phyloP scores from a whole-genome alignment of 805 yeast species.

The Ogataea wickerhamii region DNA sequence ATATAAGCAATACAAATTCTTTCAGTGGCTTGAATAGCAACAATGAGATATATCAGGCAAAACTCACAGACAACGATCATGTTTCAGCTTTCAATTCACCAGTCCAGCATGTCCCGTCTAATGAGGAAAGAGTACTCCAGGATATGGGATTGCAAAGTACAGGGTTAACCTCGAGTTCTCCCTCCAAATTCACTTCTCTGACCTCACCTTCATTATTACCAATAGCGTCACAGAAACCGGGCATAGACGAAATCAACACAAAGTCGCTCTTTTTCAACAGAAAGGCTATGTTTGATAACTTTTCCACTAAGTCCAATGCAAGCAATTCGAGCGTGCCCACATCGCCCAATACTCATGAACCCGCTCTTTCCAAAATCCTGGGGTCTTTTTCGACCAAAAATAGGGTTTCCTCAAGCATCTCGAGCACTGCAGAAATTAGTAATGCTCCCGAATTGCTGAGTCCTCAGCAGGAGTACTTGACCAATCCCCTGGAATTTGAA shows the following conservation, averaged over 20 bases:
- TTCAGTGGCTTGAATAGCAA: too few relatives aligned
- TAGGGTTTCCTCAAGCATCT: conserved; percentile 12
- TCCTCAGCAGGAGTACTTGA: conserved; percentile 7
- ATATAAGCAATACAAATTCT: conserved; percentile 1
- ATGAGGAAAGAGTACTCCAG: conserved; percentile 10
- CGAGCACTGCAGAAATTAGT: not conserved
- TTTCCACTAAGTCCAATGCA: conserved; percentile 15
- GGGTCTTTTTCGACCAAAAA: conserved; percentile 14
- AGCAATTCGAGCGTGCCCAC: conserved; percentile 18
- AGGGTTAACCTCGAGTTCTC: conserved; percentile 15
- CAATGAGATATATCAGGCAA: too few relatives aligned
- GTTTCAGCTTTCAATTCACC: too few relatives aligned
- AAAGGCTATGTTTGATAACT: conserved; percentile 19
- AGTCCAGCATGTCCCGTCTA: conserved; percentile 1
- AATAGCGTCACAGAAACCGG: not conserved
- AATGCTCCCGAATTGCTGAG: conserved; percentile 7
- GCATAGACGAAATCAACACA: conserved; percentile 10
- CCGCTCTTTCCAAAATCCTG: conserved; percentile 19
- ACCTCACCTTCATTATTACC: conserved; percentile 6
- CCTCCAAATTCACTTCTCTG: too few relatives aligned
- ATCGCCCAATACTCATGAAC: conserved; percentile 20
- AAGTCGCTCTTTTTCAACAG: conserved; percentile 11
- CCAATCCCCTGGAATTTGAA: conserved; percentile 14
- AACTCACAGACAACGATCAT: too few relatives aligned
- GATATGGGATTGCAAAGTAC: conserved; percentile 18